Evolutionary conservation across 805 yeast genomes (phyloP), one percentile per base, ranked within the genome.

Genomic region (Zygoascus biomembranicola): DNA sequence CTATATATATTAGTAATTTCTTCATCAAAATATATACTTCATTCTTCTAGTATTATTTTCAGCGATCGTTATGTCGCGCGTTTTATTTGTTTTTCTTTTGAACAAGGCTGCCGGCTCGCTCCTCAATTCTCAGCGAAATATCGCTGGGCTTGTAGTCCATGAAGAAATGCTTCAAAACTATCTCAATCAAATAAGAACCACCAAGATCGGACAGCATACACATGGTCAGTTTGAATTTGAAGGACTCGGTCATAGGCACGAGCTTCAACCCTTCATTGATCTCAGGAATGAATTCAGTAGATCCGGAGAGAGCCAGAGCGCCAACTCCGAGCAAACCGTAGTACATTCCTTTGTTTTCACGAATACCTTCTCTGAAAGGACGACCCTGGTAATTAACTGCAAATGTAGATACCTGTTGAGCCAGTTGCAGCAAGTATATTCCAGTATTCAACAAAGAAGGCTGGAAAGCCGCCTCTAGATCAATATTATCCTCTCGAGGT

Each of bases 361-460:
- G 76, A 63, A 94, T 85, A 54, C 88, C 81, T 73, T 94, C 96
- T 69, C 95, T 85, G 75, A 94, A 94, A 53, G 99, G 99, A 61
- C 86, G 83, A 52, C 99, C 99, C 74, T 89, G 96, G 71, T 94
- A 94, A 73, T 94, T 94, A 55, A 94, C 97, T 19, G 97, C 97
- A 75, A 90, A 94, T 0, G 99, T 94, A 14, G 97, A 88, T 51
- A 94, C 95, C 71, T 94, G 97, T 75, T 94, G 98, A 18, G 96
- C 92, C 64, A 94, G 78, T 70, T 90, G 97, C 54, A 94, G 79
- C 68, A 94, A 77, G 73, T 90, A 94, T 76, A 94, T 90, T 64
- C 97, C 97, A 42, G 98, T 92, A 73, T 94, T 94, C 68, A 94
- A 79, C 66, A 94, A 76, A 2, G 97, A 89, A 47, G 99, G 99